Conservation (phyloP, 2,329 filamentous ascomycete genomes). For the Geosmithia putterillii region DNA sequence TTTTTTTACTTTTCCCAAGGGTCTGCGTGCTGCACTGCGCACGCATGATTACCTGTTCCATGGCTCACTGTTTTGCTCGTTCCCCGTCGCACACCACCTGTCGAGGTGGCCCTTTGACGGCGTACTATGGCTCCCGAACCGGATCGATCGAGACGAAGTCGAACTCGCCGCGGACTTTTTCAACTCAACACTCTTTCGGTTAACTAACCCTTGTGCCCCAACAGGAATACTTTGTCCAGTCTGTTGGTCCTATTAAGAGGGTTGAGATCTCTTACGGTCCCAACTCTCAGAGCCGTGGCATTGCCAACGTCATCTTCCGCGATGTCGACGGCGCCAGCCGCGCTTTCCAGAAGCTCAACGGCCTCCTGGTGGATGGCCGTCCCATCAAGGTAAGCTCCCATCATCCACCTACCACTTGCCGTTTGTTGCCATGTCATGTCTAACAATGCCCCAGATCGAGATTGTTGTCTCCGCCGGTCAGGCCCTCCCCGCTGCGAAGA, state of each 20-base stretch:
- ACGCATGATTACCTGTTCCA: neutral
- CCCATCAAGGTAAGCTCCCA: constrained; percentile 68
- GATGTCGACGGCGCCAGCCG: constrained; percentile 72
- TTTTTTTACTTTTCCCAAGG: neutral
- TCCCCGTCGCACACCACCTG: constrained; percentile 4
- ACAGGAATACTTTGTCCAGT: constrained; percentile 93
- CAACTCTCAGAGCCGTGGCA: constrained; percentile 81
- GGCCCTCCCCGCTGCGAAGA: constrained; percentile 52
- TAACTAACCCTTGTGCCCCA: constrained; percentile 56
- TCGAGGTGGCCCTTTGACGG: constrained; percentile 5
- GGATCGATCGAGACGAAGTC: constrained; percentile 16
- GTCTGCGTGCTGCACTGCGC: neutral
- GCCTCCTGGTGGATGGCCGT: constrained; percentile 76
- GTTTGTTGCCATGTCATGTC: constrained; percentile 2
- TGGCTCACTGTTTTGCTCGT: constrained; percentile 4
- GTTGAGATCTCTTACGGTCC: constrained; percentile 89
- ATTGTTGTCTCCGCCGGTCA: constrained; percentile 72
- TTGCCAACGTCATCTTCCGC: constrained; percentile 78
- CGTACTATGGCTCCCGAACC: constrained; percentile 7
- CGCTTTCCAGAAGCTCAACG: constrained; percentile 75
- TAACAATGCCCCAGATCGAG: constrained; percentile 54
- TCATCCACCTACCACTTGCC: neutral
- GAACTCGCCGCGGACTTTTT: constrained; percentile 14
- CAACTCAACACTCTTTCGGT: constrained; percentile 19
- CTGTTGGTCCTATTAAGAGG: constrained; percentile 81